These are phyloP conservation scores for Leccinellum albellum DNA, from an alignment of 768 basidiomycete genomes.

Conservation along the genomic window DNA sequence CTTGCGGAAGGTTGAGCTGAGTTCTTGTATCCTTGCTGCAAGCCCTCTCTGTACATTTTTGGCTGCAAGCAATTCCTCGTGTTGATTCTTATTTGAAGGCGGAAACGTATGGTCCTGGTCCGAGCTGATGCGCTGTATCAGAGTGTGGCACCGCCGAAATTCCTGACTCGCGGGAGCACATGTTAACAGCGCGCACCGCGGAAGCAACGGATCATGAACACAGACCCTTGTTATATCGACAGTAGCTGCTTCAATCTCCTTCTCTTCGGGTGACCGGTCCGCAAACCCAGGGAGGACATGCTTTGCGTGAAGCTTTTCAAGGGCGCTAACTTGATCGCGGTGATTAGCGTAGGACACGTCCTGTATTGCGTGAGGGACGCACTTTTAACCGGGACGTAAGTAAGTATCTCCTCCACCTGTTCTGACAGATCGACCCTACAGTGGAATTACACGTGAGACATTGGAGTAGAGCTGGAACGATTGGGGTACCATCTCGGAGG, in stretches of 20 bases:
- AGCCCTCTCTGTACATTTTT: conserved; percentile 95
- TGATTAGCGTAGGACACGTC: conserved; percentile 13
- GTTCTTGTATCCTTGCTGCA: conserved; percentile 93
- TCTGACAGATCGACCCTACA: conserved; percentile 89
- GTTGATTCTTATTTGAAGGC: conserved; percentile 43
- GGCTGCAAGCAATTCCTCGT: conserved; percentile 58
- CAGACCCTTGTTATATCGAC: conserved; percentile 83
- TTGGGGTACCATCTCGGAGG: conserved; percentile 80
- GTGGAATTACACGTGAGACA: conserved; percentile 16
- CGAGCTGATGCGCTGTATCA: conserved; percentile 69
- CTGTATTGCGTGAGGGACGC: conserved; percentile 27
- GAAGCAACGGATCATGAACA: conserved; percentile 14
- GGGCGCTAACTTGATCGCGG: conserved; percentile 58
- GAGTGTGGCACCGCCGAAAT: conserved; percentile 38
- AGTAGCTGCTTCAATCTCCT: conserved; percentile 85
- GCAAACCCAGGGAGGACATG: conserved; percentile 95
- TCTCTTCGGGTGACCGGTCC: conserved; percentile 90
- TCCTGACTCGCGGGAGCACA: conserved; percentile 25
- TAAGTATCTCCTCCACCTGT: conserved; percentile 79
- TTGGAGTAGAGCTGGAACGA: background rate
- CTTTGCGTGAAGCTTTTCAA: conserved; percentile 95
- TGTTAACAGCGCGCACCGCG: conserved; percentile 2
- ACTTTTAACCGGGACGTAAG: conserved; percentile 75
- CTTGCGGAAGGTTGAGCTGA: conserved; percentile 89
- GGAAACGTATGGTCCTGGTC: conserved; percentile 62